Evolutionary conservation across 2,329 filamentous ascomycete species (phyloP).

Genomic region (Ramularia endophylla): DNA sequence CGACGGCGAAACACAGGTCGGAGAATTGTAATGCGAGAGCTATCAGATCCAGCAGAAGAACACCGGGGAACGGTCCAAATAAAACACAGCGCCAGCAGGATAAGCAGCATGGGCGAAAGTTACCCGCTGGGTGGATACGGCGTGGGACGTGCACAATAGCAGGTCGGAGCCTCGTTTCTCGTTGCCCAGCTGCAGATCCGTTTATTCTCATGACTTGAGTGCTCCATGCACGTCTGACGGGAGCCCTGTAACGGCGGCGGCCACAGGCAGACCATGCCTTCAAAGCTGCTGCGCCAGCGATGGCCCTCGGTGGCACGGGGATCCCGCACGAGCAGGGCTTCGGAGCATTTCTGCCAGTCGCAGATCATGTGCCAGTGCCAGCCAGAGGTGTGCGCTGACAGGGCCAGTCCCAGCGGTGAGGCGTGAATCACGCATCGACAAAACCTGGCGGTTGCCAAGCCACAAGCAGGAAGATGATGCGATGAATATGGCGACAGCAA

Average conservation of each 20-base stretch:
- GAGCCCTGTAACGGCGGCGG: constrained; percentile 5
- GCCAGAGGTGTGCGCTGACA: background rate
- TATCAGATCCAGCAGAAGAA: constrained; percentile 7
- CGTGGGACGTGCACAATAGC: constrained; percentile 6
- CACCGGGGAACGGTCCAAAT: constrained; percentile 12
- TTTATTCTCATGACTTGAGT: constrained; percentile 16
- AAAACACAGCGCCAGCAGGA: constrained; percentile 13
- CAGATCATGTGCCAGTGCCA: constrained; percentile 8
- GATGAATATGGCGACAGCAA: background rate
- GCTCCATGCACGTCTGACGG: constrained; percentile 23
- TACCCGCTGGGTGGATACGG: constrained; percentile 4
- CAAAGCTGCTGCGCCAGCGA: constrained; percentile 11
- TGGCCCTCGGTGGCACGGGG: background rate
- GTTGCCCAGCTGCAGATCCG: constrained; percentile 16
- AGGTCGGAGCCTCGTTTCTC: constrained; percentile 19
- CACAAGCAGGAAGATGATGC: constrained; percentile 1
- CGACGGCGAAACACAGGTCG: constrained; percentile 10
- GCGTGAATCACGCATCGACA: constrained; percentile 1
- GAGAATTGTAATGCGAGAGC: constrained; percentile 14
- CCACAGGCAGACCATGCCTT: too few relatives aligned
- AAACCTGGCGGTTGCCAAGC: constrained; percentile 1
- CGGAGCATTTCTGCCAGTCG: constrained; percentile 11
- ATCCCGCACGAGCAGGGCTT: constrained; percentile 3
- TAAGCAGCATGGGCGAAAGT: constrained; percentile 11
- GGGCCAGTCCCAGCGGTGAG: background rate